Percentiles rank a stretch among this genome's conserved stretches.
Evolutionary conservation across 768 basidiomycete species (phyloP).

Genomic region (Pholiota microspora): DNA sequence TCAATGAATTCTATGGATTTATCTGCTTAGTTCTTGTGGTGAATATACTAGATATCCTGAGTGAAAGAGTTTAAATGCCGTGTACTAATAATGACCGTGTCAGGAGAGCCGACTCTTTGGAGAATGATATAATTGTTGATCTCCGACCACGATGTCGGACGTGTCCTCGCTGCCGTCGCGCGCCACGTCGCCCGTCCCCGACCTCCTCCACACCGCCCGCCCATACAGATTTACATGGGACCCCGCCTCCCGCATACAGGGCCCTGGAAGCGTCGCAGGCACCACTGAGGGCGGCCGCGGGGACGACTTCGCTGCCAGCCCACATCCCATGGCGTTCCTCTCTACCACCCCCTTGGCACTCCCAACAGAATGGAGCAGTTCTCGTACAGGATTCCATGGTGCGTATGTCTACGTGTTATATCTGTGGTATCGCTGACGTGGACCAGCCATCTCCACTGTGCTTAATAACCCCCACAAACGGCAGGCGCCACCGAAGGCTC

Average conservation of each 20-base stretch:
- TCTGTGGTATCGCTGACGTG: not conserved
- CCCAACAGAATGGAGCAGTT: constrained; percentile 74
- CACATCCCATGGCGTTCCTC: constrained; percentile 46
- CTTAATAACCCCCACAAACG: constrained; percentile 86
- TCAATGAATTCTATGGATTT: too few relatives aligned
- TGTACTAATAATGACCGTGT: too few relatives aligned
- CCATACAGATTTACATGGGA: constrained; percentile 82
- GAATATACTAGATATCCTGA: too few relatives aligned
- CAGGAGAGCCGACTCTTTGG: too few relatives aligned
- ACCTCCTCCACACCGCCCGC: constrained; percentile 41
- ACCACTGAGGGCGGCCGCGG: constrained; percentile 65
- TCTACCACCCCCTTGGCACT: constrained; percentile 50
- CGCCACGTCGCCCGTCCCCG: constrained; percentile 52
- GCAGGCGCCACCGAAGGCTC: constrained; percentile 84
- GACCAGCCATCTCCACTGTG: constrained; percentile 86
- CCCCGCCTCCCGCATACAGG: constrained; percentile 47
- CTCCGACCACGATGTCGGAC: constrained; percentile 45
- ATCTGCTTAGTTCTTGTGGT: too few relatives aligned
- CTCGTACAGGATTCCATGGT: constrained; percentile 90
- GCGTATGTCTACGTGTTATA: constrained; percentile 3
- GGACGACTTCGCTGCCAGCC: constrained; percentile 58
- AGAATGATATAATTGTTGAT: constrained; percentile 14
- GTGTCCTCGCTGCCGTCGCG: constrained; percentile 54
- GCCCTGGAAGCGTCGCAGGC: constrained; percentile 74
- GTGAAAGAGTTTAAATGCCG: too few relatives aligned